Evolutionary conservation across 2,329 filamentous ascomycete species (phyloP), one percentile per base, ranked within the genome.

Genomic region (Monosporascus sp.): DNA sequence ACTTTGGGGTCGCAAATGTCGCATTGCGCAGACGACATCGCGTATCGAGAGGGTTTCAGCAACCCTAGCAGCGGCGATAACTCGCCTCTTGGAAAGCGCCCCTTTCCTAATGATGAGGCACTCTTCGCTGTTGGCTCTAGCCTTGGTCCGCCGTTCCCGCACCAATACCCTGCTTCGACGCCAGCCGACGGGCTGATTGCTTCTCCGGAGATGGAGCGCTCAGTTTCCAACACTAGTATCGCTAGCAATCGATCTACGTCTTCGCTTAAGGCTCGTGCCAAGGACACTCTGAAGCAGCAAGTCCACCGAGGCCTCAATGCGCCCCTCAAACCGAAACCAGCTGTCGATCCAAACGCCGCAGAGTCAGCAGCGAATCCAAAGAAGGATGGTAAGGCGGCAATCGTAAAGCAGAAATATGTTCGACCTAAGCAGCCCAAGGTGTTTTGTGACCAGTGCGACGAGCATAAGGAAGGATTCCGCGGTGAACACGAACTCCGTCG

Each of bases 401-500:
- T 76, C 43, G 6, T 66, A 25, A 78, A 74, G 59, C 68, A 72
- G 51, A 68, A 71, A 39, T 79, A 81, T 55, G 72, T 77, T 48
- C 85, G 88, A 17, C 87, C 87, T 25, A 82, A 82, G 61, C 85
- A 88, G 55, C 81, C 82, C 37, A 90, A 88, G 68, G 83, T 89
- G 56, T 81, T 80, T 65, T 96, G 91, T 68, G 67, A 72, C 2
- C 73, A 81, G 54, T 96, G 90, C 72, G 78, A 79, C 49, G 84
- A 89, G 52, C 81, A 89, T 50, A 86, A 85, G 0, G 81, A 88
- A 18, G 90, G 89, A 45, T 96, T 96, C 70, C 84, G 91, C 37
- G 91, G 91, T 51, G 88, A 92, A 24, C 91, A 96, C 66, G 91
- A 96, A 68, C 79, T 90, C 25, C 80, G 83, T 44, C 79, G 87